These are phyloP conservation scores for Pseudonitzschia multiseries DNA, from an alignment of 108 stramenopile species.

Conservation along the genomic window DNA sequence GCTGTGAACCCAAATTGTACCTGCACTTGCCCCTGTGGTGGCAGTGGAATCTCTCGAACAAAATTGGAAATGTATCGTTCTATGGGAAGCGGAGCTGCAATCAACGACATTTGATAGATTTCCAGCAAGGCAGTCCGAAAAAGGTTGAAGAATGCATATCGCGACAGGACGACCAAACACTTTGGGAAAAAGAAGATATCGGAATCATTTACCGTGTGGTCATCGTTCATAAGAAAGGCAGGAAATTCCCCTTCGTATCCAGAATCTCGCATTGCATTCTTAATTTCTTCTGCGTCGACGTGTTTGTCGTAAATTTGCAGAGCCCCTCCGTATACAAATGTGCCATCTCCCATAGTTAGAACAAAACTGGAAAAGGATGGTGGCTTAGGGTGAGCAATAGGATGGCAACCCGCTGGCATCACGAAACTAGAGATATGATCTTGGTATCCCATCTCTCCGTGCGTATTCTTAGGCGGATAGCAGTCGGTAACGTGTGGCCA, in stretches of 20 bases:
- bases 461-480: conserved; percentile 53
- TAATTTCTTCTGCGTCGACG: conserved; percentile 35
- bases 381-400: conserved; percentile 36
- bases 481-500: conserved; percentile 61
- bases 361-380: conserved; percentile 82
- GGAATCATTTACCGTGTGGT: neutral
- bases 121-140: conserved; percentile 71
- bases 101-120: conserved; percentile 79
- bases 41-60: conserved; percentile 80
- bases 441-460: conserved; percentile 67
- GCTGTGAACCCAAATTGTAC: conserved; percentile 51
- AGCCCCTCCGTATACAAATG: conserved; percentile 68
- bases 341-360: conserved; percentile 65
- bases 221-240: conserved; percentile 7
- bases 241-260: conserved; percentile 41
- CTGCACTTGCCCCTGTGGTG: conserved; percentile 71
- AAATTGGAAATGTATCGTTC: conserved; percentile 91
- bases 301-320: conserved; percentile 70
- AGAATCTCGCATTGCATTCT: conserved; percentile 23
- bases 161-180: conserved; percentile 80
- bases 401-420: conserved; percentile 69
- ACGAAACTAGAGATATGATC: conserved; percentile 67
- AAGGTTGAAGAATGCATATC: conserved; percentile 83
- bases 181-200: conserved; percentile 75
- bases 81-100: conserved; percentile 80